Base-by-base conservation (phyloP, 371 early-diverging fungal species). In the Mucor lusitanicus region DNA sequence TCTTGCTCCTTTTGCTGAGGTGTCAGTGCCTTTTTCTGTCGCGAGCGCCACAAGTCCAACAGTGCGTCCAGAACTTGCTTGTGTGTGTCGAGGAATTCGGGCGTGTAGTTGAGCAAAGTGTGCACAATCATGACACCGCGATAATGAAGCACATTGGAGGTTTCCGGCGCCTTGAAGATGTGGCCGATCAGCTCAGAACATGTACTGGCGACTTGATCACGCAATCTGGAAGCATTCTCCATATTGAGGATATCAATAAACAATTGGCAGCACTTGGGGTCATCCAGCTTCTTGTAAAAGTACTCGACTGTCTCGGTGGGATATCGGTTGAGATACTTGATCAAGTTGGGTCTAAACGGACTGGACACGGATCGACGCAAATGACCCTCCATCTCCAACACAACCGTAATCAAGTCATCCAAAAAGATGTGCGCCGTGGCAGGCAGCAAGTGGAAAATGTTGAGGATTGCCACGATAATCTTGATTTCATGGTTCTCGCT, bases 401-500 rank as follows among this genome's bases (percentile, higher is more conserved):
- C 94, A 7, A 86, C 87, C 0, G 89, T 86, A 25, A 99, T 92
- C 35, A 98, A 76, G 27, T 97, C 94, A 40, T 94, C 92, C 85
- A 99, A 73, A 67, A 98, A 97, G 17, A 95, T 87, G 70, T 92
- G 92, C 12, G 99, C 99, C 0, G 95, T 85, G 28, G 96, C 82
- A 0, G 99, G 99, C 17, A 99, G 79, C 59, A 97, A 73, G 64
- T 95, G 92, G 71, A 98, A 97, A 3, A 99, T 92, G 59, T 97
- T 90, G 65, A 99, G 75, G 15, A 98, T 97, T 1, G 95, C 95
- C 1, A 94, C 97, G 60, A 98, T 92, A 60, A 99, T 91, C 69
- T 92, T 89, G 67, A 99, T 91, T 69, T 95, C 95, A 55, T 94
- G 92, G 42, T 93, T 87, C 60, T 99, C 99, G 54, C 86, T 82